These are phyloP conservation scores for Chlorociboria aeruginascens DNA, from an alignment of 495 filamentous ascomycete species.

Conservation along the genomic window DNA sequence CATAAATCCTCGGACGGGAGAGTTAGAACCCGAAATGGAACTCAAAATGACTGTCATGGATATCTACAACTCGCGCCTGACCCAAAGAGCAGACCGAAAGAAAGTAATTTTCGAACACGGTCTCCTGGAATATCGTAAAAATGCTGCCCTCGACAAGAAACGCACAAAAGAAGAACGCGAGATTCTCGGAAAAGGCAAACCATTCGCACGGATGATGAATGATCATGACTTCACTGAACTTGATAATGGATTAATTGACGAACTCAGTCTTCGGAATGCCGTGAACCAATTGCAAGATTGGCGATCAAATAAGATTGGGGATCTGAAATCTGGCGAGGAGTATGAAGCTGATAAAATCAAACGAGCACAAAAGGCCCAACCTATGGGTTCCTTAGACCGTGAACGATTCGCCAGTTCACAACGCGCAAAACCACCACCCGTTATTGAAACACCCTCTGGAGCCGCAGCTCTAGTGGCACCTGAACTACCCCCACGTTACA, in stretches of 20 bases:
- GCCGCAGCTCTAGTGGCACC: slow-evolving; percentile 63
- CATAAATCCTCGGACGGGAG: slow-evolving; percentile 66
- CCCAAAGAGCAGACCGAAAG: slow-evolving; percentile 86
- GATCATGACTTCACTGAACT: slow-evolving; percentile 79
- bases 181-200: slow-evolving; percentile 82
- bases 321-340: slow-evolving; percentile 78
- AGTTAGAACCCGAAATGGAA: slow-evolving; percentile 87
- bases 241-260: slow-evolving; percentile 70
- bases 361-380: slow-evolving; percentile 55
- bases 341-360: slow-evolving; percentile 85
- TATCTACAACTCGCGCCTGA: slow-evolving; percentile 91
- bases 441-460: slow-evolving; percentile 57
- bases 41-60: slow-evolving; percentile 97
- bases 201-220: slow-evolving; percentile 95
- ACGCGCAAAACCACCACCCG: slow-evolving; percentile 41
- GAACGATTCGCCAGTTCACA: slow-evolving; percentile 54
- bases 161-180: slow-evolving; percentile 91
- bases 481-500: slow-evolving; percentile 54
- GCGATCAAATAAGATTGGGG: slow-evolving; percentile 70
- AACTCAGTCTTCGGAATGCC: slow-evolving; percentile 81
- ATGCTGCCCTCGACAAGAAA: slow-evolving; percentile 79
- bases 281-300: slow-evolving; percentile 90
- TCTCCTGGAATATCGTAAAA: slow-evolving; percentile 84
- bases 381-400: slow-evolving; percentile 70
- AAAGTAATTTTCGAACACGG: slow-evolving; percentile 94